These are phyloP conservation scores for Penicillium canescens DNA, from an alignment of 495 filamentous ascomycete species.

Conservation along the genomic window DNA sequence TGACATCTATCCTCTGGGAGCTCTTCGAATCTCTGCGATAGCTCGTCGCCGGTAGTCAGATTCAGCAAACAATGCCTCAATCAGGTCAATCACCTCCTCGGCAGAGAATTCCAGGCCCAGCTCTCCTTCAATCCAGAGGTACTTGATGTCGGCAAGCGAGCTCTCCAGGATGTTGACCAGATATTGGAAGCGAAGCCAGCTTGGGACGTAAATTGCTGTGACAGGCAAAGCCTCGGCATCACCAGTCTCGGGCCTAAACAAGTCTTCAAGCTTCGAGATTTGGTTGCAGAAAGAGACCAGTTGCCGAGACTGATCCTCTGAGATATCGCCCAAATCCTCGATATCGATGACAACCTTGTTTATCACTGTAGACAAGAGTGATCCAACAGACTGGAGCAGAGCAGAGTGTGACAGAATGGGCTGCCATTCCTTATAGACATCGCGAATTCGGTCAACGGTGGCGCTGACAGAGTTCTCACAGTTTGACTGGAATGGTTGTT, in stretches of 20 bases:
- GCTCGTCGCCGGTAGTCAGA: conserved; percentile 73
- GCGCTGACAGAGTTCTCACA: conserved; percentile 70
- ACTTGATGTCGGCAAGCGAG: conserved; percentile 84
- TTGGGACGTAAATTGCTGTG: conserved; percentile 75
- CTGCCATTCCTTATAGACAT: conserved; percentile 74
- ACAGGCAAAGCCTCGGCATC: conserved; percentile 54
- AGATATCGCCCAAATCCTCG: conserved; percentile 82
- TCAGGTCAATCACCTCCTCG: conserved; percentile 85
- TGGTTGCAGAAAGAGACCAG: conserved; percentile 71
- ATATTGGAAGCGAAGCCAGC: conserved; percentile 90
- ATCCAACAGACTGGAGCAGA: conserved; percentile 81
- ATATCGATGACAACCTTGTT: conserved; percentile 80
- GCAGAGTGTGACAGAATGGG: conserved; percentile 78
- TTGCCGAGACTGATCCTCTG: conserved; percentile 80
- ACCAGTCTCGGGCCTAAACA: conserved; percentile 64
- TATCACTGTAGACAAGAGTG: conserved; percentile 76
- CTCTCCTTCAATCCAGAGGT: conserved; percentile 83
- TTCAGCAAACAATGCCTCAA: conserved; percentile 88
- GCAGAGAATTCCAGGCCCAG: conserved; percentile 77
- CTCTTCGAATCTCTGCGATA: conserved; percentile 71
- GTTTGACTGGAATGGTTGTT: conserved; percentile 61
- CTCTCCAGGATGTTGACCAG: conserved; percentile 87
- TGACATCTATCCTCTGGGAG: conserved; percentile 19
- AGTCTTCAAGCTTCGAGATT: conserved; percentile 69
- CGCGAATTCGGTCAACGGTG: conserved; percentile 65